phyloP scores from a whole-genome alignment of 2,329 filamentous ascomycete species.

The Monosporascus sp. region DNA sequence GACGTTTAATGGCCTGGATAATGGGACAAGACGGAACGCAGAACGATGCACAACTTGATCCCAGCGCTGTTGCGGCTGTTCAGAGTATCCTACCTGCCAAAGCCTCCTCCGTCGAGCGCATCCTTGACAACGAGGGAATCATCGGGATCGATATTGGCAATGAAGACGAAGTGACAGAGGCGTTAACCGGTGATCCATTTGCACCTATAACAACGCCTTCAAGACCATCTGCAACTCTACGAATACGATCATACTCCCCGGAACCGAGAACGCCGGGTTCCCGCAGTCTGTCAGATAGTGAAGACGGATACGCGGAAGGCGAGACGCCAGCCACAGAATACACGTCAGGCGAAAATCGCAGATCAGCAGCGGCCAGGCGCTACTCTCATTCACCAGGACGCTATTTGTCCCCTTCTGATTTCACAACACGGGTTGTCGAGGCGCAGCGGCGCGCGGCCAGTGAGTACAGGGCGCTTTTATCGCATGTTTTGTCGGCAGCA shows the following conservation, averaged over 20 bases:
- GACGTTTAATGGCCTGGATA: slow-evolving; percentile 5
- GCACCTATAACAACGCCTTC: background rate
- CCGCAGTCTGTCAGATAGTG: no score
- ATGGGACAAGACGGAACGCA: slow-evolving; percentile 3
- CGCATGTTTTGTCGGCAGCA: slow-evolving; percentile 1
- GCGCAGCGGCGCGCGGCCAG: background rate
- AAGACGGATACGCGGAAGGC: no score
- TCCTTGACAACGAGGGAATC: slow-evolving; percentile 1
- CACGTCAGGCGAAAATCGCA: no score
- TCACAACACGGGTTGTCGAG: background rate
- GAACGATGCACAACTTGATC: background rate
- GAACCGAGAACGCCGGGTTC: no score
- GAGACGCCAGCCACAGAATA: no score
- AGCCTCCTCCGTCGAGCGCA: background rate
- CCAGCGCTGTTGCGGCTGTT: background rate
- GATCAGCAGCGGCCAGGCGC: background rate
- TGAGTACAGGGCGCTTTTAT: slow-evolving; percentile 5
- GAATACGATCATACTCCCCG: no score
- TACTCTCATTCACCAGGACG: background rate
- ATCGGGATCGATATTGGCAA: slow-evolving; percentile 3
- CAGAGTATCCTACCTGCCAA: background rate
- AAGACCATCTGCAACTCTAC: no score
- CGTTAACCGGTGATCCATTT: background rate
- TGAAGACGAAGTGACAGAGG: background rate
- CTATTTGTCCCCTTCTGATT: background rate